A percentile compares a stretch with the other conserved stretches of the same genome.
Conservation (phyloP, 176 grass and related monocot species). For the Oryza australiensis region DNA sequence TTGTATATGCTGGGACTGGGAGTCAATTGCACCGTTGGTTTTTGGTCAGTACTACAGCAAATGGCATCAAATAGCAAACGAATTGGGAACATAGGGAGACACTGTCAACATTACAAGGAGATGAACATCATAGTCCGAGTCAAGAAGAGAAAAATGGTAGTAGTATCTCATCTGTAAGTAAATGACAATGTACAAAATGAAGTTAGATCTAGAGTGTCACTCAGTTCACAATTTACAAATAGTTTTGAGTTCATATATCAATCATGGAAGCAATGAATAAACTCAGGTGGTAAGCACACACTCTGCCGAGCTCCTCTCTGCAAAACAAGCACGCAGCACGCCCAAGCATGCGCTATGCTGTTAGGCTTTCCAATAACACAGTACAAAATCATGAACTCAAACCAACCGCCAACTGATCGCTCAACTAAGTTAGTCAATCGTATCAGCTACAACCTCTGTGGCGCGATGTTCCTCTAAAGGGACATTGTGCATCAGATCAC, state of each 20-base stretch:
- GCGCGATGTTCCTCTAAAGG: constrained; percentile 29
- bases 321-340: constrained; percentile 40
- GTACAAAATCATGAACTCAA: constrained; percentile 44
- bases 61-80: not conserved
- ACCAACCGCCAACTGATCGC: constrained; percentile 26
- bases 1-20: no score
- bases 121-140: not conserved
- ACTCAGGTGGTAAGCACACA: constrained; percentile 49
- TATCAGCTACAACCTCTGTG: constrained; percentile 35
- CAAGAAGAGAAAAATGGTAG: not conserved
- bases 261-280: constrained; percentile 53
- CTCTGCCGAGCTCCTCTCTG: constrained; percentile 40
- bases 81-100: not conserved
- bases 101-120: not conserved
- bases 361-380: constrained; percentile 41
- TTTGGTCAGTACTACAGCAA: not conserved
- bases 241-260: constrained; percentile 60
- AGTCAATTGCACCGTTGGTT: not conserved
- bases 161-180: not conserved
- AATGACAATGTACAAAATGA: constrained; percentile 33
- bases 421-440: constrained; percentile 49
- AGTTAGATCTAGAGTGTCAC: constrained; percentile 22
- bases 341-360: constrained; percentile 45
- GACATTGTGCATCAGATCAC: not conserved
- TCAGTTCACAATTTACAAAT: constrained; percentile 43